phyloP scores from a whole-genome alignment of 345 rosid species.

The Erodium maritimum region DNA sequence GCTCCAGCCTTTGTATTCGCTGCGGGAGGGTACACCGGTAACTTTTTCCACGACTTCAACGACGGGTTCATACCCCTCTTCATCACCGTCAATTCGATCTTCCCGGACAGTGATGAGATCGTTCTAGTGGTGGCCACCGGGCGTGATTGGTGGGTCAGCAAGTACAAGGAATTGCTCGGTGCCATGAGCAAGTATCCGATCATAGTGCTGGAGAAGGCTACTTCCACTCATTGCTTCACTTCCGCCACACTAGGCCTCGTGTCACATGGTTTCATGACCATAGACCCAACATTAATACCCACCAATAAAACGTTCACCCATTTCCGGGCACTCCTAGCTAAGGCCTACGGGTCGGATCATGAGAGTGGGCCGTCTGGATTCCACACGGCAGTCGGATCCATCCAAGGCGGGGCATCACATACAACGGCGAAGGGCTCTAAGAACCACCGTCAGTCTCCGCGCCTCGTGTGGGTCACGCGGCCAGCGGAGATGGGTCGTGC shows the following conservation, averaged over 20 bases:
- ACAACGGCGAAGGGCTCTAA: too few species aligned
- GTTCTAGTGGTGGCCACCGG: conserved; percentile 12
- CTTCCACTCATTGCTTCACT: conserved; percentile 23
- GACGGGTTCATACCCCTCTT: conserved; percentile 25
- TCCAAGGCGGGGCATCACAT: too few species aligned
- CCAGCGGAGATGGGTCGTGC: conserved; percentile 5
- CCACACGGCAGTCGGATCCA: too few species aligned
- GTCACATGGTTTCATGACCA: conserved; percentile 18
- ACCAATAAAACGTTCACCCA: conserved; percentile 3
- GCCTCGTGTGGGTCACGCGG: conserved; percentile 12
- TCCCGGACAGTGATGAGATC: conserved; percentile 10
- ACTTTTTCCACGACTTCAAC: conserved; percentile 29
- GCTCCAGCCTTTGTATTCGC: conserved; percentile 23
- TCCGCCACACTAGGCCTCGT: conserved; percentile 21
- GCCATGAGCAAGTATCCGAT: conserved; percentile 11
- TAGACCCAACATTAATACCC: conserved; percentile 17
- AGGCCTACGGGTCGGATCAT: conserved; percentile 13
- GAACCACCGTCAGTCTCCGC: too few species aligned
- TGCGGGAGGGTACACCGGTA: conserved; percentile 27
- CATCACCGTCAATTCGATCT: conserved; percentile 22
- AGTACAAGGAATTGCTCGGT: conserved; percentile 14
- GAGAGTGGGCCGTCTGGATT: too few species aligned
- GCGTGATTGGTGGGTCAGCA: conserved; percentile 14
- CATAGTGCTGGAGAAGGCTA: conserved; percentile 11
- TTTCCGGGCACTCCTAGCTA: conserved; percentile 14